Evolutionary conservation across 768 basidiomycete genomes (phyloP), one percentile per base, ranked within the genome.

Genomic region (Lentinus brumalis): DNA sequence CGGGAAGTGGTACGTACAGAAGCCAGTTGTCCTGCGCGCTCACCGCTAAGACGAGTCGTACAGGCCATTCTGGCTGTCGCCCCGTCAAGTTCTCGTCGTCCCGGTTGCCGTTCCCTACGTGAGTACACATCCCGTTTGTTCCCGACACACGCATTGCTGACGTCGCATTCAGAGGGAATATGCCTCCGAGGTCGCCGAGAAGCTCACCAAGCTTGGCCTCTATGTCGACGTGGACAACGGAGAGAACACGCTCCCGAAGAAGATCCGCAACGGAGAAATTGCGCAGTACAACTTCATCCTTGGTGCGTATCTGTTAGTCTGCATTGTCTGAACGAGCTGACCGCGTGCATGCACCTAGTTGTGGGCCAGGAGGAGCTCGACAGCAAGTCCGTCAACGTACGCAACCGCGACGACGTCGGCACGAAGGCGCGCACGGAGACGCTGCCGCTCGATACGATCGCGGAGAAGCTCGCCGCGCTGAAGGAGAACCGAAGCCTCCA

Each of bases 231-330:
- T 93, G 16, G 97, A 98, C 75, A 88, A 96, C 65, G 87, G 91
- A 39, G 87, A 89, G 44, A 89, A 97, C 70, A 98, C 97, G 0
- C 83, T 98, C 30, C 89, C 86, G 61, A 98, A 98, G 85, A 98
- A 98, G 82, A 93, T 99, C 70, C 84, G 96, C 31, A 98, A 98
- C 72, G 96, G 92, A 21, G 96, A 99, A 77, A 86, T 96, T 64
- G 92, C 95, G 35, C 96, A 98, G 74, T 97, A 96, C 78, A 98
- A 98, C 77, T 98, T 97, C 73, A 94, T 98, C 68, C 83, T 98
- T 65, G 94, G 96, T 97, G 62, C 56, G 53, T 26, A 26, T 47
- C 16, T 21, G 18, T 47, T 29, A 18, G 16, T 45, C 38, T 9
- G 30, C 11, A 8, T n/a, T 50, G 62, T 7, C 35, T 26, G 5